Evolutionary conservation across 257 asterid genomes (phyloP).

Genomic region (Gynochthodes officinalis): DNA sequence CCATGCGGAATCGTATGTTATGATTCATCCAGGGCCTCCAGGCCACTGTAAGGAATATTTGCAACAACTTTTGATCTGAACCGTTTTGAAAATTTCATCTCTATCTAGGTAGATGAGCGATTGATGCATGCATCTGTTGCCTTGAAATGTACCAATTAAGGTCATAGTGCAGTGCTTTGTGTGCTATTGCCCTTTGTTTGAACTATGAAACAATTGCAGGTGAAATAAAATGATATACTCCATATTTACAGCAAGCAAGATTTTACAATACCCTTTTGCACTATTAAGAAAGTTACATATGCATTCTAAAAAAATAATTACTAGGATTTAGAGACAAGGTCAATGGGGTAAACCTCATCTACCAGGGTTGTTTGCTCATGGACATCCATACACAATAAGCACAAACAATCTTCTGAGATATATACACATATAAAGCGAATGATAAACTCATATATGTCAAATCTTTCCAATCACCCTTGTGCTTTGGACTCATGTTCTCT

Average conservation of each 20-base stretch:
- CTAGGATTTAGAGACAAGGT: neutral
- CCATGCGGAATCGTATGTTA: no score
- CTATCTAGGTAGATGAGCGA: no score
- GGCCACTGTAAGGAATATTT: no score
- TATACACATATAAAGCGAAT: slow-evolving; percentile 84
- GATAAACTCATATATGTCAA: slow-evolving; percentile 74
- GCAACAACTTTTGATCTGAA: no score
- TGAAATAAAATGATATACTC: neutral
- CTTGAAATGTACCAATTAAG: neutral
- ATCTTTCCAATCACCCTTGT: slow-evolving; percentile 94
- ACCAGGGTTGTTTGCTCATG: slow-evolving; percentile 45
- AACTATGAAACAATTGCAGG: no score
- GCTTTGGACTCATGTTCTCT: slow-evolving; percentile 68
- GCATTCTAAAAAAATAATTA: neutral
- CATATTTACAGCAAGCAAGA: neutral
- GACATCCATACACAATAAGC: slow-evolving; percentile 84
- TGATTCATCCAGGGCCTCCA: no score
- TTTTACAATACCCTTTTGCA: neutral
- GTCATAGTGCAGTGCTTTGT: no score
- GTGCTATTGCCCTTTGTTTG: no score
- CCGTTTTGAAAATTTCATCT: no score
- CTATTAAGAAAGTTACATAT: neutral
- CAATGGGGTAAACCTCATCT: slow-evolving; percentile 12
- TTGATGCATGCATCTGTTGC: neutral
- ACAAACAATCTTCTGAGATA: slow-evolving; percentile 90